Conservation (phyloP, 83 land plant species). For the Thuja plicata region DNA sequence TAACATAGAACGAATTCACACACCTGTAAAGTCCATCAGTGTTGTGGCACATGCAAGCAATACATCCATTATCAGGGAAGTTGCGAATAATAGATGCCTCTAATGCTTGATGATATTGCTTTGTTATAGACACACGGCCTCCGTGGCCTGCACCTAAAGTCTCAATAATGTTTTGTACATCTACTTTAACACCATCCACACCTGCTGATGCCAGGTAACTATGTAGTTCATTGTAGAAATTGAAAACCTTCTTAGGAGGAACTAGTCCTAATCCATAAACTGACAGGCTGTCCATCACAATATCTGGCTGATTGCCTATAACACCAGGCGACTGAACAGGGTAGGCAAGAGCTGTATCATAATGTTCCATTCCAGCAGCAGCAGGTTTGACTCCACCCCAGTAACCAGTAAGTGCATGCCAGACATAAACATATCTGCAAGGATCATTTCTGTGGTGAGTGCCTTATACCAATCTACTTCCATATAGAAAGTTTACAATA, state of each 20-base stretch:
- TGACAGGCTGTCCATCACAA: constrained; percentile 82
- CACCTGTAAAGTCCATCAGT: constrained; percentile 74
- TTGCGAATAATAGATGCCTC: constrained; percentile 78
- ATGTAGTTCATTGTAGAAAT: constrained; percentile 89
- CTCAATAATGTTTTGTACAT: constrained; percentile 91
- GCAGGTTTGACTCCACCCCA: constrained; percentile 96
- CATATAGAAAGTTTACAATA: neutral
- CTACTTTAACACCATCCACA: constrained; percentile 93
- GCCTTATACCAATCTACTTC: neutral
- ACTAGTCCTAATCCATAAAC: constrained; percentile 84
- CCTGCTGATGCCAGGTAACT: constrained; percentile 85
- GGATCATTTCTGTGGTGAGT: constrained; percentile 9
- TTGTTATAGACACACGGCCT: constrained; percentile 78
- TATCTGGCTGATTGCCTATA: constrained; percentile 81
- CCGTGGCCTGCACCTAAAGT: constrained; percentile 89
- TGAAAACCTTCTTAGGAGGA: constrained; percentile 64
- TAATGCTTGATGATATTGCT: constrained; percentile 73
- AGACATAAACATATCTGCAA: constrained; percentile 81
- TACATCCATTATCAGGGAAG: constrained; percentile 93
- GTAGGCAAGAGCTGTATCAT: constrained; percentile 64
- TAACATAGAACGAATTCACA: constrained; percentile 1
- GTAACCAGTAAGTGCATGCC: constrained; percentile 92
- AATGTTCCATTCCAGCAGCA: constrained; percentile 67
- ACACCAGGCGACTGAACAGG: constrained; percentile 87
- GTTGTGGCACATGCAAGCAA: constrained; percentile 93